phyloP scores from a whole-genome alignment of 176 grass and related monocot species.

The Puya raimondii region DNA sequence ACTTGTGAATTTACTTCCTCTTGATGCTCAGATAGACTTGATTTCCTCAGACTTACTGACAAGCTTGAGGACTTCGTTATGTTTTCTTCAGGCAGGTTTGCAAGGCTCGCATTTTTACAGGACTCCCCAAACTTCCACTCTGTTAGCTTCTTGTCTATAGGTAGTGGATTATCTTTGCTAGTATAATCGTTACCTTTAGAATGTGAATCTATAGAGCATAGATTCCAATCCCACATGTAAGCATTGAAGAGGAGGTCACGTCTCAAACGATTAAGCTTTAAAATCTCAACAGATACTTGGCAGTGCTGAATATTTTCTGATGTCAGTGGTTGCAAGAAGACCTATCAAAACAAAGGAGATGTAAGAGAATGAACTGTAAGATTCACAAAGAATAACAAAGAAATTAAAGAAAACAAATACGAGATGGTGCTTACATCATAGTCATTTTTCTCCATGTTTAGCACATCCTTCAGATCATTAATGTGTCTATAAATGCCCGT shows the following conservation, averaged over 20 bases:
- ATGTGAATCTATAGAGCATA: slow-evolving; percentile 48
- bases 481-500: slow-evolving; percentile 42
- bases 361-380: neutral
- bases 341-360: slow-evolving; percentile 26
- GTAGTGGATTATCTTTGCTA: slow-evolving; percentile 15
- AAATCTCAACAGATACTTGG: slow-evolving; percentile 51
- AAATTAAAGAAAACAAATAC: slow-evolving; percentile 17
- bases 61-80: slow-evolving; percentile 7
- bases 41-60: slow-evolving; percentile 39
- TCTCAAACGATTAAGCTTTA: slow-evolving; percentile 75
- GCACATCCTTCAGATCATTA: slow-evolving; percentile 52
- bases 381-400: neutral
- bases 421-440: slow-evolving; percentile 50
- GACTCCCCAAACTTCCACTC: slow-evolving; percentile 25
- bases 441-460: slow-evolving; percentile 62
- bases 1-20: slow-evolving; percentile 26
- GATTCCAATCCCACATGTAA: slow-evolving; percentile 58
- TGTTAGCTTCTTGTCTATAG: slow-evolving; percentile 23
- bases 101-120: slow-evolving; percentile 11
- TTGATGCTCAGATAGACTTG: slow-evolving; percentile 27
- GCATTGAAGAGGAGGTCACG: slow-evolving; percentile 61
- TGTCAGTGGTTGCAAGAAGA: slow-evolving; percentile 53
- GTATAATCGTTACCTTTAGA: slow-evolving; percentile 27
- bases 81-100: slow-evolving; percentile 18
- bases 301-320: slow-evolving; percentile 28